phyloP scores from a whole-genome alignment of 176 grass and related monocot species.

The Elymus sibiricus region DNA sequence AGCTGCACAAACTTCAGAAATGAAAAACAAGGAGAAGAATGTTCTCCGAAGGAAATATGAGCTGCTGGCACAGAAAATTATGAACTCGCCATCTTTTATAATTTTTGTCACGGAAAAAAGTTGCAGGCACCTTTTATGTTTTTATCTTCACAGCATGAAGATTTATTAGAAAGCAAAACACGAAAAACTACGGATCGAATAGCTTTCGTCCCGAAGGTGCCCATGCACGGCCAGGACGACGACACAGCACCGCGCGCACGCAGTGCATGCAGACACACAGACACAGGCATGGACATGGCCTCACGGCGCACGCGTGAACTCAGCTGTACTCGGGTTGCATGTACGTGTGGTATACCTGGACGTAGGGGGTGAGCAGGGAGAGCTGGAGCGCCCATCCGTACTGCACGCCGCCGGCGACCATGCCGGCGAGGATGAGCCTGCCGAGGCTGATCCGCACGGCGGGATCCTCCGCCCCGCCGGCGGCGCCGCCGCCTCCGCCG shows the following conservation, averaged over 20 bases:
- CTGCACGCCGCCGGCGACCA: conserved; percentile 88
- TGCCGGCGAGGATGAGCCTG: conserved; percentile 64
- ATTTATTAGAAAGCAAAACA: not conserved
- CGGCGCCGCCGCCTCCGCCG: not conserved
- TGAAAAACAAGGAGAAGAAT: not conserved
- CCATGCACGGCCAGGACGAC: not conserved
- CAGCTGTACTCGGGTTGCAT: not conserved
- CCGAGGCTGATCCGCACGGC: conserved; percentile 36
- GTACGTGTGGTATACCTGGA: conserved; percentile 51
- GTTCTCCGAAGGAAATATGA: not conserved
- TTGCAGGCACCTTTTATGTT: not conserved
- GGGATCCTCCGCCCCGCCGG: not conserved
- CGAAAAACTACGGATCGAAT: not conserved
- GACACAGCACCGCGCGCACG: not conserved
- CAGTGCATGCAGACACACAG: not conserved
- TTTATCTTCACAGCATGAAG: not conserved
- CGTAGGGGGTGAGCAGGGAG: conserved; percentile 93
- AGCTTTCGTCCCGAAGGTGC: not conserved
- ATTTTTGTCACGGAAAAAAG: no score
- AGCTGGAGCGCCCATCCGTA: conserved; percentile 94
- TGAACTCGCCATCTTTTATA: not conserved
- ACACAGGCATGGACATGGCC: not conserved
- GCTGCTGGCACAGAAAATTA: not conserved
- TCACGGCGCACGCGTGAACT: not conserved
- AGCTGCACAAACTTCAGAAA: not conserved